A percentile compares a stretch with the other conserved stretches of the same genome.
Conservation (phyloP, 805 yeast species). For the Cyberlindnera maritima region DNA sequence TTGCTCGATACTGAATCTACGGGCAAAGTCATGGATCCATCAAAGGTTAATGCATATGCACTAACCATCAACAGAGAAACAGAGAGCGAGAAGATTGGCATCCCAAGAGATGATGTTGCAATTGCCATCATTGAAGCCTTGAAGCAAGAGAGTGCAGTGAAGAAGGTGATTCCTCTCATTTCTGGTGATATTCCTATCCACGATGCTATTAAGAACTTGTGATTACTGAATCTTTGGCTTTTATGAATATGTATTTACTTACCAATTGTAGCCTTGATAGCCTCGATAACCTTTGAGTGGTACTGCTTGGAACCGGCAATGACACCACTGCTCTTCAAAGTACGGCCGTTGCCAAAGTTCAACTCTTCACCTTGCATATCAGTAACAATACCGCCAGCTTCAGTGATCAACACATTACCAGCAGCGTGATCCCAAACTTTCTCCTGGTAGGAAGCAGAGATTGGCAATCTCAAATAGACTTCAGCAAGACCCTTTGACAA, state of each 20-base stretch:
- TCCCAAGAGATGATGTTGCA: constrained; percentile 57
- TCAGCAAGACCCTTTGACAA: constrained; percentile 91
- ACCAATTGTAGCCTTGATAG: constrained; percentile 19
- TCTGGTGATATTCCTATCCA: constrained; percentile 36
- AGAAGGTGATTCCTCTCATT: constrained; percentile 42
- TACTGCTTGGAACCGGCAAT: constrained; percentile 61
- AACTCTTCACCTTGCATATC: constrained; percentile 75
- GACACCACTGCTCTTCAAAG: constrained; percentile 81
- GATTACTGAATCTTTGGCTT: background rate
- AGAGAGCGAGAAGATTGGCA: constrained; percentile 5
- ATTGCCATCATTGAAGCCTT: constrained; percentile 37
- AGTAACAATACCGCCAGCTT: constrained; percentile 89
- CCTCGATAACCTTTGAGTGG: constrained; percentile 31
- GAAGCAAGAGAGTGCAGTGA: constrained; percentile 35
- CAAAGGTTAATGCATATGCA: constrained; percentile 17
- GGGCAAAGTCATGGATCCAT: constrained; percentile 42
- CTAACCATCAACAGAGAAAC: background rate
- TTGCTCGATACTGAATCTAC: constrained; percentile 40
- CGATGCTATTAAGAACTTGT: constrained; percentile 15
- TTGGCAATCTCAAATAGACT: constrained; percentile 85
- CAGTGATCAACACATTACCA: constrained; percentile 81
- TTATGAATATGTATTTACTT: background rate
- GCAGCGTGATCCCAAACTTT: constrained; percentile 99
- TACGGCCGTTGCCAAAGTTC: constrained; percentile 85
- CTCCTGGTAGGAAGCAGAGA: constrained; percentile 71